phyloP scores from a whole-genome alignment of 768 basidiomycete genomes.

The Suillus bovinus region DNA sequence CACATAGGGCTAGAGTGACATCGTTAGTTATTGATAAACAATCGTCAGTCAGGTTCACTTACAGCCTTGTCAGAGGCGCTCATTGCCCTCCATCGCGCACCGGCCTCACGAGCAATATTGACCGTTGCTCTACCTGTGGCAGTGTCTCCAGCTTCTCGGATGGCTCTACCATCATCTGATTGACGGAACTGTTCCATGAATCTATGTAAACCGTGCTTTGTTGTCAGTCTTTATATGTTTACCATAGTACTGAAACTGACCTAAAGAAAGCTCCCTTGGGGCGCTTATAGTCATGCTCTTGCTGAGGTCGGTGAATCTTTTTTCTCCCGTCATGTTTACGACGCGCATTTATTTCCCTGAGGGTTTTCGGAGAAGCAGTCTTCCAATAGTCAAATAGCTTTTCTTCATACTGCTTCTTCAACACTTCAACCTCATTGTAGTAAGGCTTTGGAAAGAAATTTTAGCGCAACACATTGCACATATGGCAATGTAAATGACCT shows the following conservation, averaged over 20 bases:
- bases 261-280: conserved; percentile 23
- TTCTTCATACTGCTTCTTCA: conserved; percentile 21
- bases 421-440: conserved; percentile 19
- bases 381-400: conserved; percentile 31
- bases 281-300: background rate
- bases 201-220: conserved; percentile 9
- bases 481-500: conserved; percentile 24
- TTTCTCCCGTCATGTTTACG: conserved; percentile 29
- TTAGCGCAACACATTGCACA: background rate
- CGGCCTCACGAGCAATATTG: conserved; percentile 20
- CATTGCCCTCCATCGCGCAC: conserved; percentile 32
- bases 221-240: background rate
- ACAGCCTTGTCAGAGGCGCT: conserved; percentile 34
- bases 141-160: conserved; percentile 13
- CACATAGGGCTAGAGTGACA: conserved; percentile 10
- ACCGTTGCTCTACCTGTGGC: conserved; percentile 6
- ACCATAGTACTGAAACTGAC: conserved; percentile 17
- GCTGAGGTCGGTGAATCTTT: conserved; percentile 10
- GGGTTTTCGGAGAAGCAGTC: conserved; percentile 16
- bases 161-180: conserved; percentile 16
- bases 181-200: conserved; percentile 23
- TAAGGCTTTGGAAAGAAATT: conserved; percentile 24
- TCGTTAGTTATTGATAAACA: background rate
- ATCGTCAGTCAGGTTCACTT: conserved; percentile 2
- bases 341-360: conserved; percentile 35